These are phyloP conservation scores for Clonostachys rosea DNA, from an alignment of 2,329 filamentous ascomycete species.

Conservation along the genomic window DNA sequence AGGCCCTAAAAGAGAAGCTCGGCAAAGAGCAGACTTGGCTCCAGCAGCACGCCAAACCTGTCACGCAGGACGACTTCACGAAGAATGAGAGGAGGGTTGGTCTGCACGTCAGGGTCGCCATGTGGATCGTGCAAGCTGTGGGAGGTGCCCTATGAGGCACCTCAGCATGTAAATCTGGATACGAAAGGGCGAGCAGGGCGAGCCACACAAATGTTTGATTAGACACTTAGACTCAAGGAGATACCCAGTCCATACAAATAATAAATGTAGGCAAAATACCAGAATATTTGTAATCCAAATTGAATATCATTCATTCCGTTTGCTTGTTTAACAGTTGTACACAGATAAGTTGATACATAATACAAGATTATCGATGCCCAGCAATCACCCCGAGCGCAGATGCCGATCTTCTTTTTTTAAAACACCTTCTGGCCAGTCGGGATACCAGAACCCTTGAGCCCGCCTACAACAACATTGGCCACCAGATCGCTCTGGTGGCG, in stretches of 20 bases:
- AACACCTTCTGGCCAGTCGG: conserved; percentile 27
- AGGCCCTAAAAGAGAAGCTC: conserved; percentile 66
- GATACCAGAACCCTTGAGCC: conserved; percentile 24
- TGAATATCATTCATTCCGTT: background rate
- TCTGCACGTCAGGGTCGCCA: conserved; percentile 78
- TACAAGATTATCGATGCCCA: background rate
- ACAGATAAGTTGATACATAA: background rate
- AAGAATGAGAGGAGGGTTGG: conserved; percentile 79
- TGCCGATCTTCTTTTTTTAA: conserved; percentile 1
- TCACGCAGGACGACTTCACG: conserved; percentile 75
- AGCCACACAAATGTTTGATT: too few species aligned
- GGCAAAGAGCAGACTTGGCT: conserved; percentile 77
- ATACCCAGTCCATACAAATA: too few species aligned
- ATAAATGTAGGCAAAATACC: too few species aligned
- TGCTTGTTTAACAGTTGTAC: background rate
- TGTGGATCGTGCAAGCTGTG: conserved; percentile 87
- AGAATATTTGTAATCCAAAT: too few species aligned
- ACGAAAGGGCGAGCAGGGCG: too few species aligned
- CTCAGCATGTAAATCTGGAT: background rate
- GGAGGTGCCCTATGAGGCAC: conserved; percentile 72
- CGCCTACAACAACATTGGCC: conserved; percentile 38
- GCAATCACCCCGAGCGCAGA: too few species aligned
- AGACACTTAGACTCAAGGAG: too few species aligned
- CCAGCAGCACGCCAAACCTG: conserved; percentile 64
- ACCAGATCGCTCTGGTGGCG: conserved; percentile 66